These are phyloP conservation scores for Pyrus betulifolia DNA, from an alignment of 306 rosid genomes.

Conservation along the genomic window DNA sequence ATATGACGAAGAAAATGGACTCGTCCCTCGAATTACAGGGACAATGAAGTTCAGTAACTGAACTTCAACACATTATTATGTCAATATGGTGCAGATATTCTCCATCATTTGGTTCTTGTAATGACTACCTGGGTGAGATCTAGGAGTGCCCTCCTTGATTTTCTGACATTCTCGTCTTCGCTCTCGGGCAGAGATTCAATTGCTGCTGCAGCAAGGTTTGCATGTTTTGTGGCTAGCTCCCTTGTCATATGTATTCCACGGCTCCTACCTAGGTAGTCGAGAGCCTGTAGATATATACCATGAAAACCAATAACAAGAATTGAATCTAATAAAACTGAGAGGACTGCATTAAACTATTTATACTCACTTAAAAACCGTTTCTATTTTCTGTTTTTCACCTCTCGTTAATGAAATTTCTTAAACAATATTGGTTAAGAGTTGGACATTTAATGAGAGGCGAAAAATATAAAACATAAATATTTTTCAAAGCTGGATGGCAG, in stretches of 20 bases:
- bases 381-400: not conserved
- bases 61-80: not conserved
- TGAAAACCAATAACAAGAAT: not conserved
- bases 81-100: not conserved
- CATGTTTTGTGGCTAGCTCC: conserved; percentile 80
- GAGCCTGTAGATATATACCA: conserved; percentile 38
- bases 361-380: not conserved
- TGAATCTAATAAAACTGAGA: not conserved
- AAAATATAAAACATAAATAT: not conserved
- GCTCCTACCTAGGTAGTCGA: conserved; percentile 85
- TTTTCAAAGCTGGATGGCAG: not conserved
- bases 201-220: conserved; percentile 79
- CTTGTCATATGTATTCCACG: conserved; percentile 71
- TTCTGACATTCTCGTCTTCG: conserved; percentile 62
- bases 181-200: conserved; percentile 72
- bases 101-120: conserved; percentile 64
- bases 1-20: not conserved
- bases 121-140: conserved; percentile 82
- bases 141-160: conserved; percentile 75
- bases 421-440: not conserved
- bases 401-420: not conserved
- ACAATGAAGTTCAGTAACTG: not conserved
- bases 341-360: not conserved
- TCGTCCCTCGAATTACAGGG: not conserved
- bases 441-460: not conserved